Conservation (phyloP, 169 alveolate species). For the Plasmodium vinckei region DNA sequence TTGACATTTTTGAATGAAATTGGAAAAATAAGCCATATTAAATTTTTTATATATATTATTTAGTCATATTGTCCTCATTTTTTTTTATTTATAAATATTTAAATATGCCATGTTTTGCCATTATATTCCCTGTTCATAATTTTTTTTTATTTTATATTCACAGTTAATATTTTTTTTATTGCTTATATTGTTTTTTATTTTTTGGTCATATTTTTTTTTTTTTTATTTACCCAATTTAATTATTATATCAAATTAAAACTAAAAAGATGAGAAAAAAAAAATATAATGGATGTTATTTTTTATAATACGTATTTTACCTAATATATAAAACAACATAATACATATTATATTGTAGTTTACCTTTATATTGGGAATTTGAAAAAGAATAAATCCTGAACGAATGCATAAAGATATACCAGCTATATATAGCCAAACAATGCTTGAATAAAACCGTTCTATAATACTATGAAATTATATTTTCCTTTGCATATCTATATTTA, state of each 20-base stretch:
- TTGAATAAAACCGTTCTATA: no score
- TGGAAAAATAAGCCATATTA: slow-evolving; percentile 70
- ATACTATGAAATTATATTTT: no score
- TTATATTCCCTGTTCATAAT: background rate
- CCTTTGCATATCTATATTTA: no score
- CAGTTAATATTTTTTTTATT: background rate
- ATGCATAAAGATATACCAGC: no score
- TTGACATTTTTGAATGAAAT: slow-evolving; percentile 45
- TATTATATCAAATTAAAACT: background rate
- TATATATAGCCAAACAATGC: no score
- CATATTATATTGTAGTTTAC: no score
- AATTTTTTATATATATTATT: background rate
- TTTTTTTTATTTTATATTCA: background rate
- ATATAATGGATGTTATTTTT: no score
- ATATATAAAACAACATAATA: no score
- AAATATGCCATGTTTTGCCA: background rate
- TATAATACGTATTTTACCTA: no score
- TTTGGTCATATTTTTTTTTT: background rate
- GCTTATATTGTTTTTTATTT: background rate
- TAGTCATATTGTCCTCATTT: background rate
- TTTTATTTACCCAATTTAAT: background rate
- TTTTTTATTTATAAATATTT: background rate
- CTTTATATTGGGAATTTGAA: no score
- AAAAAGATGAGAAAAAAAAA: no score
- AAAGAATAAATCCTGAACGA: no score